Percentiles rank a stretch among this genome's conserved stretches.
phyloP scores from a whole-genome alignment of 176 grass and related monocot genomes.

The Bothriochloa decipiens region DNA sequence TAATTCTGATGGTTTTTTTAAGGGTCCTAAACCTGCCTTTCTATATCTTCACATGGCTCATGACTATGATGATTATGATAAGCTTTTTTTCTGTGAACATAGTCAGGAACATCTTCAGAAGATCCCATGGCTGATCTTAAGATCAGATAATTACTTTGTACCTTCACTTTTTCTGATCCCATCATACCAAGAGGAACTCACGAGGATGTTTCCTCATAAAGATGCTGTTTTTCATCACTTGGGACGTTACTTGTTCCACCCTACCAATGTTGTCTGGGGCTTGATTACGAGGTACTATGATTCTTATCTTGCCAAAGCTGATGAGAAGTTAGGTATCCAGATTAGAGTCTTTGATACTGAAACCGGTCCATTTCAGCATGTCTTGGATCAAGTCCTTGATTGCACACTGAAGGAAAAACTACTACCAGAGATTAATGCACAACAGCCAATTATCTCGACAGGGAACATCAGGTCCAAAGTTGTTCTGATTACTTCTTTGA shows the following conservation, averaged over 20 bases:
- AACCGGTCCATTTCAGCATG: constrained; percentile 69
- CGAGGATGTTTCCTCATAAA: constrained; percentile 56
- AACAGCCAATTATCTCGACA: constrained; percentile 38
- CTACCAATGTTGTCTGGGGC: constrained; percentile 69
- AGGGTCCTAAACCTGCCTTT: constrained; percentile 36
- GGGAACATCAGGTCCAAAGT: constrained; percentile 53
- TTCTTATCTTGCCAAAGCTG: constrained; percentile 73
- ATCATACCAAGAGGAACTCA: constrained; percentile 57
- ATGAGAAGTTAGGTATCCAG: constrained; percentile 84
- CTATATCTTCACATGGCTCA: constrained; percentile 65
- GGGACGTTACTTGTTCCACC: constrained; percentile 76
- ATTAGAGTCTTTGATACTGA: constrained; percentile 74
- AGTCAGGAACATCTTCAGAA: constrained; percentile 56
- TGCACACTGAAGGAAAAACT: constrained; percentile 71
- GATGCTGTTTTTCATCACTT: constrained; percentile 67
- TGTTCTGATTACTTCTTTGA: constrained; percentile 82
- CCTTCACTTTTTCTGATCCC: constrained; percentile 71
- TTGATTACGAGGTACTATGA: constrained; percentile 74
- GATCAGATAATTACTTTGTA: constrained; percentile 69
- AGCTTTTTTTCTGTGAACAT: constrained; percentile 70
- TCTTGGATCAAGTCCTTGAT: constrained; percentile 85
- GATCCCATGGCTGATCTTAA: constrained; percentile 58
- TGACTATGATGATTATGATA: constrained; percentile 59
- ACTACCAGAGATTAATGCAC: constrained; percentile 49
- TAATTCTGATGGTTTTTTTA: constrained; percentile 30